Conservation (phyloP, 345 rosid species). For the Moricandia arvensis region DNA sequence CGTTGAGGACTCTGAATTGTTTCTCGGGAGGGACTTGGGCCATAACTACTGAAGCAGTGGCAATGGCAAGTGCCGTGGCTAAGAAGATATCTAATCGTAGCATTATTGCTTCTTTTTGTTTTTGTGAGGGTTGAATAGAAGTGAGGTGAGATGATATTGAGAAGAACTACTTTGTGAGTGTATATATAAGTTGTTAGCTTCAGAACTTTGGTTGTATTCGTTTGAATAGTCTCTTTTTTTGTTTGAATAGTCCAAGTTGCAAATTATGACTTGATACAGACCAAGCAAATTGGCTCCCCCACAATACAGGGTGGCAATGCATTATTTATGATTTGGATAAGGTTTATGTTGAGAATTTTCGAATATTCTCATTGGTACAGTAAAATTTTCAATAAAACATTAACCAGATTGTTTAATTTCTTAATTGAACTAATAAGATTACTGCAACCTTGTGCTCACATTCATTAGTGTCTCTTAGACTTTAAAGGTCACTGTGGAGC, state of each 20-base stretch:
- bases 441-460: background rate
- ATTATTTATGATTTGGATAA: slow-evolving; percentile 18
- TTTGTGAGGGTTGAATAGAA: background rate
- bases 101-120: background rate
- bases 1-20: slow-evolving; percentile 33
- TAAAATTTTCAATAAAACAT: background rate
- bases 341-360: background rate
- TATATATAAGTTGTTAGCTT: background rate
- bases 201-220: background rate
- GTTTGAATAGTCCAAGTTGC: background rate
- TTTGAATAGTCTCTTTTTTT: background rate
- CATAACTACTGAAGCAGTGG: slow-evolving; percentile 13
- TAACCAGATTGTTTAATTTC: background rate
- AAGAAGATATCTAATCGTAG: background rate
- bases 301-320: background rate
- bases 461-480: too few species aligned
- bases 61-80: slow-evolving; percentile 11
- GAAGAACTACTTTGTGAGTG: background rate
- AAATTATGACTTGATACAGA: background rate
- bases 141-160: background rate
- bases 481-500: too few species aligned
- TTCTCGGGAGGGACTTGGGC: slow-evolving; percentile 39
- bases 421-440: background rate
- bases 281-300: background rate
- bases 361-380: background rate